Evolutionary conservation across 2,329 filamentous ascomycete species (phyloP), one percentile per base, ranked within the genome.

Genomic region (Pseudogymnoascus sp.): DNA sequence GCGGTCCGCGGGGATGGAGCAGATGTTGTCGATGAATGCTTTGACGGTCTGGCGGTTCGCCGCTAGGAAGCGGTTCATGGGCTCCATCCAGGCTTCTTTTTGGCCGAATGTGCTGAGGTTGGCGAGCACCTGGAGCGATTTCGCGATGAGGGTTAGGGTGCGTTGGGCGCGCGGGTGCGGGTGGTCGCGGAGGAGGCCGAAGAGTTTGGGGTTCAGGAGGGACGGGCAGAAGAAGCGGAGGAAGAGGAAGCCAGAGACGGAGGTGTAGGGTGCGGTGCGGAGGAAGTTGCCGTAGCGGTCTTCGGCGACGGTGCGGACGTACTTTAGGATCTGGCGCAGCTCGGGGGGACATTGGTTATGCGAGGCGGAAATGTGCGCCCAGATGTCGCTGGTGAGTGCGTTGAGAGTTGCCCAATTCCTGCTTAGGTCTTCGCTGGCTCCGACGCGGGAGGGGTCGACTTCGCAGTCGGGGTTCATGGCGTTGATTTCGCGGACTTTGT

Each of bases 51-150:
- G 82, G 18, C 91, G 84, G 69, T 96, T 87, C 1, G 84, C 79
- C 7, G 80, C 81, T 37, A 97, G 77, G 68, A 97, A 97, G 43
- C 83, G 83, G 71, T 97, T 97, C 93, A 97, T 97, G 0, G 91
- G 91, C 75, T 96, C 92, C 92, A 97, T 97, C 91, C 91, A 97
- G n/a, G 88, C 86, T 73, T 97, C 93, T 71, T 96, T 96, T 70
- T 89, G 92, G 39, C 93, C 93, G 71, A 97, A 97, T 0, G 85
- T 91, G 1, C 90, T 90, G 75, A 97, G 81, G 71, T 97, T 97
- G 15, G 91, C 91, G 62, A 97, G 80, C 14, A 91, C 92, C 74
- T 97, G 92, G 7, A 97, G 78, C 1, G 89, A 90, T 74, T 97
- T 97, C 22, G 93, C 91, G 63, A 97, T 92, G 58, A 97, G 81